A percentile compares a stretch with the other conserved stretches of the same genome.
Conservation (phyloP, 2,329 filamentous ascomycete species). For the Cryphonectria parasitica region DNA sequence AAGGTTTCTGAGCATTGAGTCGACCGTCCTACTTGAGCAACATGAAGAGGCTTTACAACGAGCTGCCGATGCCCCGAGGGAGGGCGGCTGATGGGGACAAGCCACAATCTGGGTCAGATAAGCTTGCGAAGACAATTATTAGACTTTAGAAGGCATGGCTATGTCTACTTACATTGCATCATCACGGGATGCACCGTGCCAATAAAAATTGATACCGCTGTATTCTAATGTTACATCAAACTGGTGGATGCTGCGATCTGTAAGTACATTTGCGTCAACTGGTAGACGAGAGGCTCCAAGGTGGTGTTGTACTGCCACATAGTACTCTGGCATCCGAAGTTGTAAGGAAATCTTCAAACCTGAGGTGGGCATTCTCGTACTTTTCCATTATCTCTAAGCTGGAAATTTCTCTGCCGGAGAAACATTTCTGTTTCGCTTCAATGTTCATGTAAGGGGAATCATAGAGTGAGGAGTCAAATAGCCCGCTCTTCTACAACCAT, state of each 20-base stretch:
- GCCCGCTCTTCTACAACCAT: neutral
- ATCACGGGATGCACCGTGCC: conserved; percentile 6
- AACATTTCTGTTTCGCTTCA: too few relatives aligned
- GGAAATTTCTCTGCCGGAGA: too few relatives aligned
- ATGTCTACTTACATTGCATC: conserved; percentile 14
- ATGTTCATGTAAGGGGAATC: too few relatives aligned
- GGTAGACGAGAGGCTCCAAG: neutral
- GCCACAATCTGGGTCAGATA: neutral
- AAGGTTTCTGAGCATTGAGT: neutral
- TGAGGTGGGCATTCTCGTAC: too few relatives aligned
- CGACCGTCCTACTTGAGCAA: neutral
- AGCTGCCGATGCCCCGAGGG: neutral
- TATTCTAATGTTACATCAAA: neutral
- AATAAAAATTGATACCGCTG: neutral
- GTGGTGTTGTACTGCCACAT: neutral
- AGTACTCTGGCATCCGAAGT: neutral
- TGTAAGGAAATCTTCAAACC: too few relatives aligned
- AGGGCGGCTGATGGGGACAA: neutral
- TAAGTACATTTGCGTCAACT: too few relatives aligned
- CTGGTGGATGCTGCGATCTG: neutral
- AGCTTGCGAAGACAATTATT: neutral
- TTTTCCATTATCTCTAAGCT: too few relatives aligned
- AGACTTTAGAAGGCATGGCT: conserved; percentile 15
- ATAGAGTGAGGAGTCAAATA: neutral
- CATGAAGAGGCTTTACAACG: neutral